Conservation (phyloP, 2,329 filamentous ascomycete genomes). For the Colletotrichum phormii region DNA sequence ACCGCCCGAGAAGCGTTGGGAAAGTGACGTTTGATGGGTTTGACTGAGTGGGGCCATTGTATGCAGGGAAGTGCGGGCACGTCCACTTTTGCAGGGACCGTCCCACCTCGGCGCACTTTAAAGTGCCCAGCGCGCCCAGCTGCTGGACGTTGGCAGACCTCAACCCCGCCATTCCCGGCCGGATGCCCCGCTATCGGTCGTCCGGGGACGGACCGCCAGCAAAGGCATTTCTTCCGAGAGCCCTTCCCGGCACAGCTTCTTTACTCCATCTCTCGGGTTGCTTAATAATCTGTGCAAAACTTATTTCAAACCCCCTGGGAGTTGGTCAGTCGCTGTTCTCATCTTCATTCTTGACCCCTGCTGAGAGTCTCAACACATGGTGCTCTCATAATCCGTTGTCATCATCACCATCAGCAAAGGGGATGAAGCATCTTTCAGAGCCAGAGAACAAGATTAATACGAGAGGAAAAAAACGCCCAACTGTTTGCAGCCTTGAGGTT, state of each 20-base stretch:
- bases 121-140: slow-evolving; percentile 23
- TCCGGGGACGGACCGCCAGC: slow-evolving; percentile 6
- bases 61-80: slow-evolving; percentile 16
- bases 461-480: too few relatives aligned
- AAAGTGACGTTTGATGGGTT: slow-evolving; percentile 34
- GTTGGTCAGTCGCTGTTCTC: too few relatives aligned
- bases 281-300: too few relatives aligned
- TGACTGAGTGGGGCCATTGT: slow-evolving; percentile 22
- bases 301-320: too few relatives aligned
- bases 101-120: slow-evolving; percentile 9
- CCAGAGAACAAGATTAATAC: too few relatives aligned
- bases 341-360: too few relatives aligned
- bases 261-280: background rate
- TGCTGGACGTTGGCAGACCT: slow-evolving; percentile 10
- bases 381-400: too few relatives aligned
- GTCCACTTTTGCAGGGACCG: slow-evolving; percentile 11
- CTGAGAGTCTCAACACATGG: too few relatives aligned
- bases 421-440: too few relatives aligned
- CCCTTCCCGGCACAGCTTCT: background rate
- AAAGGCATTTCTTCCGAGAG: background rate
- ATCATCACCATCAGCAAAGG: too few relatives aligned
- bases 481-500: too few relatives aligned
- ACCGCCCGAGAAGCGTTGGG: slow-evolving; percentile 29
- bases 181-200: slow-evolving; percentile 17
- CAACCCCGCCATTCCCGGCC: slow-evolving; percentile 27